Base-by-base conservation (phyloP, 805 yeast genomes). In the Spathaspora passalidarum region DNA sequence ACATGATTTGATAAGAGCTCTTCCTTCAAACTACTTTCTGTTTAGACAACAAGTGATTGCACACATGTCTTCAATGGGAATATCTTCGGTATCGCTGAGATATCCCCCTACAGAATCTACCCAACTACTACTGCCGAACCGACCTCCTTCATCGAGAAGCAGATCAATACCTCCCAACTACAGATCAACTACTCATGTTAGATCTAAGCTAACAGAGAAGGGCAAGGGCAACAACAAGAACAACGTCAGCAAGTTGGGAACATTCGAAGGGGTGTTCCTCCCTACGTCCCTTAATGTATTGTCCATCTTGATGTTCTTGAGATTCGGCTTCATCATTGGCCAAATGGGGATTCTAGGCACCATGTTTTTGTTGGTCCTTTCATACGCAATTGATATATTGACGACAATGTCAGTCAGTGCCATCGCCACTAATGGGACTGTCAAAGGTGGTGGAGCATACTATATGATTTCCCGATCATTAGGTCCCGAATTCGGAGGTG, bases 401-500 rank as follows among this genome's bases (percentile, higher is more conserved):
- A 94, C 99, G 0, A 88, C 96, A 0, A 66, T 94, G 53, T 88
- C 96, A 17, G 83, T 94, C 48, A 87, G 96, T 45, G 99, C 99
- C 1, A 94, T 94, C 49, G 89, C 97, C 2, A 94, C 99, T 1
- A 94, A 94, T 60, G 99, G 99, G 18, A 89, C 96, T 0, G 98
- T 94, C 2, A 80, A 90, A 54, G 98, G 98, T 11, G 99, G 99
- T 13, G 99, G 99, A 40, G 97, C 98, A 0, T 94, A 94, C 62
- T 94, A 90, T 58, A 94, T 94, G 97, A 89, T 94, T 49, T 86
- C 96, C 26, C 76, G 99, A 54, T 85, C 96, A 26, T 69, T 94
- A 49, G 99, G 99, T 0, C 97, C 97, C 3, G 99, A 94, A 62
- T 94, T 94, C 66, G 99, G 99, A 21, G 99, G 99, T 3, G 86